A percentile compares a stretch with the other conserved stretches of the same genome.
phyloP scores from a whole-genome alignment of 2,329 filamentous ascomycete genomes.

The Penicillium sp. region DNA sequence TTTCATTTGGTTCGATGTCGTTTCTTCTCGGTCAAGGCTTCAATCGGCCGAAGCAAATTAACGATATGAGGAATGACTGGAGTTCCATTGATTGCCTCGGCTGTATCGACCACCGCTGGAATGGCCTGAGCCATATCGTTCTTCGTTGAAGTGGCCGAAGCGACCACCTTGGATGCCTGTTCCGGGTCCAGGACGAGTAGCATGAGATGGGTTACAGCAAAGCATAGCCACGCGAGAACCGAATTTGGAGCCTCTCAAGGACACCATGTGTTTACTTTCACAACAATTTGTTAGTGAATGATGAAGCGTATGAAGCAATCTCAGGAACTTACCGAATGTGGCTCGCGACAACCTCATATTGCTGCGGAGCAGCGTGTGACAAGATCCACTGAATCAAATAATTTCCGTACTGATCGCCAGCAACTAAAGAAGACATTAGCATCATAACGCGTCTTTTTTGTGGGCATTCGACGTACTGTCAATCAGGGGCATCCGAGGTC shows the following conservation, averaged over 20 bases:
- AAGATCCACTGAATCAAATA: slow-evolving; percentile 97
- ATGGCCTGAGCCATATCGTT: slow-evolving; percentile 34
- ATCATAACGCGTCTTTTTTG: too few species aligned
- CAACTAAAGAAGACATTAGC: slow-evolving; percentile 46
- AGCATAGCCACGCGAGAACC: slow-evolving; percentile 98
- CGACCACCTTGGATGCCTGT: slow-evolving; percentile 61
- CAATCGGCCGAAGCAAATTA: slow-evolving; percentile 13
- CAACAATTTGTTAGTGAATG: slow-evolving; percentile 2
- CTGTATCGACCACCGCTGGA: slow-evolving; percentile 33
- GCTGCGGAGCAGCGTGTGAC: slow-evolving; percentile 77
- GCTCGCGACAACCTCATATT: slow-evolving; percentile 84
- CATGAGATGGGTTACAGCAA: slow-evolving; percentile 87
- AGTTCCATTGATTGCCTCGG: slow-evolving; percentile 34
- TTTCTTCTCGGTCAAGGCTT: background rate
- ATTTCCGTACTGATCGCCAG: slow-evolving; percentile 97
- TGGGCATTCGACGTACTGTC: slow-evolving; percentile 56
- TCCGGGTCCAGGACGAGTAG: slow-evolving; percentile 82
- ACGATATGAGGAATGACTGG: slow-evolving; percentile 34
- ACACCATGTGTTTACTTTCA: slow-evolving; percentile 89
- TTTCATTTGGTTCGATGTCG: background rate
- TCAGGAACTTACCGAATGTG: slow-evolving; percentile 63
- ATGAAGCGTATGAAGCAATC: background rate
- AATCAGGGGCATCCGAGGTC: slow-evolving; percentile 92
- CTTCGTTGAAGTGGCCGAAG: slow-evolving; percentile 48
- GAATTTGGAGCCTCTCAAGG: slow-evolving; percentile 94